Percentiles rank a stretch among this genome's conserved stretches.
phyloP scores from a whole-genome alignment of 2,329 filamentous ascomycete genomes.

The Aspergillus novofumigatus region DNA sequence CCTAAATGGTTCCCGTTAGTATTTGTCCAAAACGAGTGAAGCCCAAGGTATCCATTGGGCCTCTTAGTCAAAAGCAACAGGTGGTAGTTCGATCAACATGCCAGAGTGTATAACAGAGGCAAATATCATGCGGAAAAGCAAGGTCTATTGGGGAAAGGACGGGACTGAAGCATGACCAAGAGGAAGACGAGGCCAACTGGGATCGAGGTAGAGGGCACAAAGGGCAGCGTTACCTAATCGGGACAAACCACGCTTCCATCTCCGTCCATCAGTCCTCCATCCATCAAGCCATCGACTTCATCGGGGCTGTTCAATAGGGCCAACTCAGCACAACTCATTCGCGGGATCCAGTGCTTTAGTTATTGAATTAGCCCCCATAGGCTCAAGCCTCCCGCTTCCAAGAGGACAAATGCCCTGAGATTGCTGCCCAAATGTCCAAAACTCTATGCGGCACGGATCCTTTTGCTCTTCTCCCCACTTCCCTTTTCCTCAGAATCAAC shows the following conservation, averaged over 20 bases:
- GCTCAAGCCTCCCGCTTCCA: constrained; percentile 12
- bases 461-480: constrained; percentile 1
- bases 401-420: constrained; percentile 15
- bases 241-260: background rate
- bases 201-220: background rate
- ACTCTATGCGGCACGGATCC: background rate
- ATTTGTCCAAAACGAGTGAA: background rate
- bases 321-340: background rate
- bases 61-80: background rate
- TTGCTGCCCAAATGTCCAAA: constrained; percentile 2
- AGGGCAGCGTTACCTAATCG: background rate
- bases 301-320: background rate
- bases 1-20: background rate
- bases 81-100: background rate
- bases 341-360: constrained; percentile 1
- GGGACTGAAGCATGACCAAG: background rate
- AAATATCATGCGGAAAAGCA: background rate
- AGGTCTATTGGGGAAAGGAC: background rate
- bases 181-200: background rate
- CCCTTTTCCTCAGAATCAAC: background rate
- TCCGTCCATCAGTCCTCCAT: background rate
- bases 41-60: background rate
- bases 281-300: background rate
- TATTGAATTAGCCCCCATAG: constrained; percentile 5
- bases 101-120: background rate